Evolutionary conservation across 306 rosid species (phyloP), one percentile per base, ranked within the genome.

Genomic region (Glycyrrhiza uralensis): DNA sequence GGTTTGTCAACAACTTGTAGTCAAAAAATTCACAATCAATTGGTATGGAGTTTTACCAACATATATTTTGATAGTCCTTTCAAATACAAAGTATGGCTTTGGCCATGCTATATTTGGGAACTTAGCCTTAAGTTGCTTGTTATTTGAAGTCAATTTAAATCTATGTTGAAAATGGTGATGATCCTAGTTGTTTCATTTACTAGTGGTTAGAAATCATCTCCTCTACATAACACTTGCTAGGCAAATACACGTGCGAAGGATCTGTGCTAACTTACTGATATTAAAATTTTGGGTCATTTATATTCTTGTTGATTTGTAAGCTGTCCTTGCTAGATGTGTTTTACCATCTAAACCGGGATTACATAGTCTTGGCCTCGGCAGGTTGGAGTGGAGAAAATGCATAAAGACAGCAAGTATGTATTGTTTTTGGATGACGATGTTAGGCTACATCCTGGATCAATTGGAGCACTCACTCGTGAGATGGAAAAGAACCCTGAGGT

Each of bases 311-410:
- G 33, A 44, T 69, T 69, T 54, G 45, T 61, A 64, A 24, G 42
- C 59, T 69, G 33, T 62, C 72, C 28, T 54, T 68, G 67, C 29
- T 56, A 45, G 66, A 28, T 38, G 26, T 29, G 26, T 68, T 62
- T 84, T 62, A 36, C 57, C 56, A 67, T 52, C 62, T 17, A 10
- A 22, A 28, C 19, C 24, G 61, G 59, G 64, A 57, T 76, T 59
- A 46, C 50, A 32, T 57, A 71, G 17, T 70, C 64, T 72, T 62
- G 51, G 30, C 65, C 80, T 63, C 52, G 38, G 78, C 82, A 93
- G 97, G 88, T 93, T 83, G 98, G 98, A 76, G 94, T 90, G 82
- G 93, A 90, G 80, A 85, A 82, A 61, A 93, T 93, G 98, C 97
- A 86, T 64, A 86, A 90, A 80, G 92, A 83, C 63, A 89, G 74